Conservation (phyloP, 331 rosid genomes). For the Arachis monticola region DNA sequence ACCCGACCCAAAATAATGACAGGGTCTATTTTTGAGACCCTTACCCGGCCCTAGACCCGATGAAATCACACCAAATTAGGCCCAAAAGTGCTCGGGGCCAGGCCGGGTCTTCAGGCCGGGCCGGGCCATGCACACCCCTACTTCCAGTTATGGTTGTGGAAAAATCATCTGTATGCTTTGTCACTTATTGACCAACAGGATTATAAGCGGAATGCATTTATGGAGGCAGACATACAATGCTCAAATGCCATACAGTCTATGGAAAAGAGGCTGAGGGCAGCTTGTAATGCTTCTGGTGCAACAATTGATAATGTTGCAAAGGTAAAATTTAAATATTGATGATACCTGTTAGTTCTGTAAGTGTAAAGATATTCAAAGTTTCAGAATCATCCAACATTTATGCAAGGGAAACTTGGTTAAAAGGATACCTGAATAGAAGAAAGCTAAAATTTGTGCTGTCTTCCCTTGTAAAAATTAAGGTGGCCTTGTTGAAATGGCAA, state of each 20-base stretch:
- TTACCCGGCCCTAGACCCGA: too few species aligned
- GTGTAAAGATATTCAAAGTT: not conserved
- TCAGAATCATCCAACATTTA: too few species aligned
- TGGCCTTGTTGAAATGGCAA: constrained; percentile 21
- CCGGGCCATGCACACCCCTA: too few species aligned
- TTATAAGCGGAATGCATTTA: constrained; percentile 73
- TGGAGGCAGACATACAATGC: constrained; percentile 90
- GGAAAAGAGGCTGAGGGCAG: constrained; percentile 91
- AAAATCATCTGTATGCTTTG: constrained; percentile 14
- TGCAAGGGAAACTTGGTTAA: not conserved
- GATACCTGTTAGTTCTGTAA: not conserved
- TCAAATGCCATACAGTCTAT: constrained; percentile 78
- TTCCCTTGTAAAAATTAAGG: constrained; percentile 6
- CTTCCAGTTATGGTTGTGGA: constrained; percentile 8
- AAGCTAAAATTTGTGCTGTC: not conserved
- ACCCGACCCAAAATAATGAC: too few species aligned
- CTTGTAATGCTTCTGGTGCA: constrained; percentile 86
- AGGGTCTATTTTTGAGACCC: too few species aligned
- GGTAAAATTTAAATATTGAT: constrained; percentile 50
- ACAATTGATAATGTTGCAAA: constrained; percentile 74
- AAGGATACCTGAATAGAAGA: not conserved
- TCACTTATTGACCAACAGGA: constrained; percentile 62
- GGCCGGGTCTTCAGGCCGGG: too few species aligned
- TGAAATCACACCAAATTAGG: too few species aligned
- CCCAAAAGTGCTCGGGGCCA: too few species aligned